These are phyloP conservation scores for Gigaspora rosea DNA, from an alignment of 192 early-diverging fungal species.

Conservation along the genomic window DNA sequence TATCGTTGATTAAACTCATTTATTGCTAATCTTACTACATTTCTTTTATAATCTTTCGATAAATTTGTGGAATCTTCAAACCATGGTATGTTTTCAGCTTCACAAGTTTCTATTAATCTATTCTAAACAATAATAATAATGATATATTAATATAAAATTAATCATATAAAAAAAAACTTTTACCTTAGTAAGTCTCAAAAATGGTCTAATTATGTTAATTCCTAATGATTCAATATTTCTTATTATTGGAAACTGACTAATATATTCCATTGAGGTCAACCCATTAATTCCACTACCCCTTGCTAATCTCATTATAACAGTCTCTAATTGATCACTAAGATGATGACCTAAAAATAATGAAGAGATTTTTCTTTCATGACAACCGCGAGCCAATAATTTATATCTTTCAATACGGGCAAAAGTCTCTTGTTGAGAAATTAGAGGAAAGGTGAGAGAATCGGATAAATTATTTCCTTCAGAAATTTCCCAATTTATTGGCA, in stretches of 20 bases:
- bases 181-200: conserved; percentile 48
- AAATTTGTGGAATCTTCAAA: conserved; percentile 46
- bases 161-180: neutral
- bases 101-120: conserved; percentile 41
- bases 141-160: neutral
- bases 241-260: conserved; percentile 38
- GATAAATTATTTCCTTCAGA: neutral
- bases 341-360: conserved; percentile 49
- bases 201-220: conserved; percentile 43
- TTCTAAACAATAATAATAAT: conserved; percentile 26
- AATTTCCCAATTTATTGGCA: conserved; percentile 2
- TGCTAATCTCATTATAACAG: conserved; percentile 43
- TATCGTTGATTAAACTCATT: conserved; percentile 18
- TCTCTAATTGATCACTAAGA: conserved; percentile 52
- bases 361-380: conserved; percentile 38
- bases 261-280: conserved; percentile 41
- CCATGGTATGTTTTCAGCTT: conserved; percentile 35
- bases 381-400: conserved; percentile 41
- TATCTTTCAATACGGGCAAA: conserved; percentile 42
- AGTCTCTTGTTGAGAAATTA: conserved; percentile 42
- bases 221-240: conserved; percentile 41
- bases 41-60: conserved; percentile 44
- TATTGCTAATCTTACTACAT: conserved; percentile 41
- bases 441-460: conserved; percentile 8
- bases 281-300: conserved; percentile 51